Base-by-base conservation (phyloP, 441 rosid species). In the Sinapis alba region DNA sequence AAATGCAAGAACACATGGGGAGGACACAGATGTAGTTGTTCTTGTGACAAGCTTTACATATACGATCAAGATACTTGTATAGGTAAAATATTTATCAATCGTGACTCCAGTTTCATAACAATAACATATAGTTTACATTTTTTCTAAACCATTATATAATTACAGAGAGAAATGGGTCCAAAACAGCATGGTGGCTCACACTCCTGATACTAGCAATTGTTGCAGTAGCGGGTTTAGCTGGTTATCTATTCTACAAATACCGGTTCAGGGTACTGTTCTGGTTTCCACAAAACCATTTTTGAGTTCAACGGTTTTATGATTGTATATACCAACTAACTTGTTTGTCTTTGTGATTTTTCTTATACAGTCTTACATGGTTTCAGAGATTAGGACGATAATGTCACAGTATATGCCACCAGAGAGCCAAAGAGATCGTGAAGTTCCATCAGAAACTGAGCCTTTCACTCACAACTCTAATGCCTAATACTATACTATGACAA, bases 371-470 rank as follows among this genome's bases (percentile, higher is more conserved):
- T 95, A 93, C 75, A 93, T 95, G 99, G 98, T 93, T 83, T 82
- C 98, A 0, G 99, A 95, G 85, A 89, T 95, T 75, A 88, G 91
- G 99, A 85, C 99, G 26, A 94, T 92, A 68, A 92, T 94, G 99
- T 90, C 98, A 53, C 98, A 93, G 71, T 95, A 95, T 85, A 95
- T 95, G 98, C 98, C 98, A 50, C 86, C 93, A 13, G 99, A 95
- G 78, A 95, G 77, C 86, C 83, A 90, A 68, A 78, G 83, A 23
- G 76, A 77, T 36, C 82, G 70, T 34, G 93, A 89, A 83, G 84
- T 75, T 72, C 54, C 54, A 47, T 47, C 81, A 3, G 96, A 86
- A 78, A 81, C 57, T 57, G 80, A 77, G 72, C 94, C 90, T 7
- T 79, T 87, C 32, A 87, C 88, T 54, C 87, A 84, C n/a, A 74